Conservation (phyloP, 257 asterid species). For the Ilex aquifolium region DNA sequence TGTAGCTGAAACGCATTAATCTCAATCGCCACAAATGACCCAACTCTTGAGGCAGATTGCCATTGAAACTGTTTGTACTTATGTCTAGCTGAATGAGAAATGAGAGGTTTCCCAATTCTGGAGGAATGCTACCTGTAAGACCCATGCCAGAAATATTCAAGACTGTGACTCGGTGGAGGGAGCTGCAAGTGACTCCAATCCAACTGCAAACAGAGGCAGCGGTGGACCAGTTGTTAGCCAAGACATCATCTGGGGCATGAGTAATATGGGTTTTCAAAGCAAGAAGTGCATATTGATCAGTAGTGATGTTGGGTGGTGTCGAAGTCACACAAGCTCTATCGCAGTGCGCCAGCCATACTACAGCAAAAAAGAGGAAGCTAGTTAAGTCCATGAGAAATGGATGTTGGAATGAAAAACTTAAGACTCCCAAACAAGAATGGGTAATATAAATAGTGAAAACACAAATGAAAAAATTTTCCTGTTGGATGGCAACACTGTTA, state of each 20-base stretch:
- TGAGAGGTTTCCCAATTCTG: slow-evolving; percentile 15
- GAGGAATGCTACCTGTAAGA: slow-evolving; percentile 9
- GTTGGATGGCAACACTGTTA: too few species aligned
- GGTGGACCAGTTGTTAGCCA: slow-evolving; percentile 23
- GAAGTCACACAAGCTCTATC: neutral
- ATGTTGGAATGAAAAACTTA: too few species aligned
- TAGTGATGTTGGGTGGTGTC: slow-evolving; percentile 9
- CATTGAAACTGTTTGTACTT: slow-evolving; percentile 2
- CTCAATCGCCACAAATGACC: neutral
- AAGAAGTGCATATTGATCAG: slow-evolving; percentile 31
- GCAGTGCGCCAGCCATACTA: neutral
- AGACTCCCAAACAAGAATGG: too few species aligned
- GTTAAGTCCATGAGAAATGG: too few species aligned
- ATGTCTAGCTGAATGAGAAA: slow-evolving; percentile 11
- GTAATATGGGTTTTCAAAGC: slow-evolving; percentile 17
- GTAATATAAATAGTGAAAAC: too few species aligned
- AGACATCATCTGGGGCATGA: slow-evolving; percentile 8
- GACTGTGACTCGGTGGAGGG: slow-evolving; percentile 11
- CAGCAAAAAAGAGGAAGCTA: too few species aligned
- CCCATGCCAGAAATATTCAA: slow-evolving; percentile 12
- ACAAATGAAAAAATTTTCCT: too few species aligned
- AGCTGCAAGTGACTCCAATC: slow-evolving; percentile 28
- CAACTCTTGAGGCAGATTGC: neutral
- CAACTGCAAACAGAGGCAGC: slow-evolving; percentile 22
- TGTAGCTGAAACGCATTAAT: neutral